A percentile compares a stretch with the other conserved stretches of the same genome.
Evolutionary conservation across 768 basidiomycete species (phyloP).

Genomic region (Tricholoma bakamatsutake): DNA sequence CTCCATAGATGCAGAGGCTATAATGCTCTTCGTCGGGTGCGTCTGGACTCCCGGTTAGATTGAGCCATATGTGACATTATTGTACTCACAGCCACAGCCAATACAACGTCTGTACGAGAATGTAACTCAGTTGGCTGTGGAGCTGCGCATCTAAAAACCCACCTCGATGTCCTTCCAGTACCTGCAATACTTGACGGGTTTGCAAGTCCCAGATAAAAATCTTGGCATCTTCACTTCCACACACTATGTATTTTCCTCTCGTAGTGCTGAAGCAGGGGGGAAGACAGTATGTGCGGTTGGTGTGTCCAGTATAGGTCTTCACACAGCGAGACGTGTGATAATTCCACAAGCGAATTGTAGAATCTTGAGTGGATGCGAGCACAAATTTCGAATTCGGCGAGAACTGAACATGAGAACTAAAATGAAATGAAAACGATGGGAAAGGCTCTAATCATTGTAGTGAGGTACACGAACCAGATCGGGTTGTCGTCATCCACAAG

Average conservation of each 20-base stretch:
- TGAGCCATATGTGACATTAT: constrained; percentile 8
- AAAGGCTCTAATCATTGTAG: not conserved
- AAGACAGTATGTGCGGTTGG: constrained; percentile 81
- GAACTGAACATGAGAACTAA: constrained; percentile 82
- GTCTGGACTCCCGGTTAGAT: constrained; percentile 38
- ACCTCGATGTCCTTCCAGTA: constrained; percentile 81
- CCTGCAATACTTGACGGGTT: constrained; percentile 67
- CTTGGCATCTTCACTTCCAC: constrained; percentile 88
- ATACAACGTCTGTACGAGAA: constrained; percentile 46
- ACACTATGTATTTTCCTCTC: constrained; percentile 65
- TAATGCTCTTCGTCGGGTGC: constrained; percentile 66
- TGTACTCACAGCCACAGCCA: constrained; percentile 63
- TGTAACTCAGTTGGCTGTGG: not conserved
- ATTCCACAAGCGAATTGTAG: constrained; percentile 92
- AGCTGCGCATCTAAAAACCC: not conserved
- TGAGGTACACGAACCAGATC: constrained; percentile 53
- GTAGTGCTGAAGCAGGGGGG: constrained; percentile 60
- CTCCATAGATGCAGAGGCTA: constrained; percentile 88
- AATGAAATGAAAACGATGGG: not conserved
- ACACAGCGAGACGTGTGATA: constrained; percentile 86
- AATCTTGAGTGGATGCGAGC: constrained; percentile 89
- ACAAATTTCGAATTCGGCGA: constrained; percentile 91
- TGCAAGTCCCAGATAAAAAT: constrained; percentile 90
- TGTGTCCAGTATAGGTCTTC: constrained; percentile 88
- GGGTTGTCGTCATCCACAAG: constrained; percentile 96